Base-by-base conservation (phyloP, 805 yeast species). In the Wickerhamomyces alni region DNA sequence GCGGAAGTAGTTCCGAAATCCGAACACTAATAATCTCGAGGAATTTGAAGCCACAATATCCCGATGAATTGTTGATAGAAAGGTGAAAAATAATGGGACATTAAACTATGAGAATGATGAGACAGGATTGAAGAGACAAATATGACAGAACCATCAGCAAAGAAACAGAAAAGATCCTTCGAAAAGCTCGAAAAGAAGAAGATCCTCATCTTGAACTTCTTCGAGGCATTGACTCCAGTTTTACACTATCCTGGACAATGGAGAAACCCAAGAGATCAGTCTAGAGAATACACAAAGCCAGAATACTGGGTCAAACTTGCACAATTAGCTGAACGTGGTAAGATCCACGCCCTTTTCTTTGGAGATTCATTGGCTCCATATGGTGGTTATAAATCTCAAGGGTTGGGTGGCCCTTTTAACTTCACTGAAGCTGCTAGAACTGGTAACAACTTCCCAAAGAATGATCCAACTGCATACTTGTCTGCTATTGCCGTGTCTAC, bases 401-500 rank as follows among this genome's bases (percentile, higher is more conserved):
- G 44, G 11, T 41, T 45, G 7, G 49, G 40, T 25, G 73, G 73
- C 11, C 67, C 70, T 5, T 46, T 50, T 17, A 65, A 63, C 46
- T 52, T 58, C 34, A 52, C 46, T 8, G 63, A 63, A 9, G 67
- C 69, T 28, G 67, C 69, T 7, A 52, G 42, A 30, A 40, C 55
- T n/a, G 62, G 61, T 34, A 50, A 55, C 30, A 57, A 55, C 41
- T 65, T 59, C 57, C 70, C 70, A 17, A 58, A 62, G 19, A 55
- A 56, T 41, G 70, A 65, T 35, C 70, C 69, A 21, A 61, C 66
- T 42, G 66, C 66, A 13, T 58, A 61, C 21, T 54, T 65, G 17
- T 47, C 65, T 8, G 62, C 58, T n/a, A 63, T 69, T 62, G 73
- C 74, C 21, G 59, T 69, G 7, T 69, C 65, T 6, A 70, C 74